phyloP scores from a whole-genome alignment of 345 rosid species.

The Hibiscus mutabilis region DNA sequence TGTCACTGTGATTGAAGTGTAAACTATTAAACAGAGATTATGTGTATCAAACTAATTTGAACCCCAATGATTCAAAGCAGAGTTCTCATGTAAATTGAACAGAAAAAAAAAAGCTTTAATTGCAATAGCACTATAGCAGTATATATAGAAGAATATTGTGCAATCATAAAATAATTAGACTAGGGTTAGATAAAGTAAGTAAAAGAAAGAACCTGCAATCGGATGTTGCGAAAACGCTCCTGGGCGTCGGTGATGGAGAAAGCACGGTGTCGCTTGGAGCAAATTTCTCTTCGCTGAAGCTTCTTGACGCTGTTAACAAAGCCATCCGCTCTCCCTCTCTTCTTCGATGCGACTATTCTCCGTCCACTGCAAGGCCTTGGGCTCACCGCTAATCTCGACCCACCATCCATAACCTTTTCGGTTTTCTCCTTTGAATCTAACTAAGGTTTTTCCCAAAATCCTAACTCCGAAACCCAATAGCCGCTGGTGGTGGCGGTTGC shows the following conservation, averaged over 20 bases:
- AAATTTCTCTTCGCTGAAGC: conserved; percentile 79
- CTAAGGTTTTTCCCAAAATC: background rate
- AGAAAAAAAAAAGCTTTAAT: background rate
- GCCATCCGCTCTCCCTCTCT: conserved; percentile 47
- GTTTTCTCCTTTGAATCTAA: background rate
- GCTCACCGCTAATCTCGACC: conserved; percentile 47
- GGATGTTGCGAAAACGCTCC: conserved; percentile 83
- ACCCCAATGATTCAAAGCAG: background rate
- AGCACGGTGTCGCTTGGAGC: conserved; percentile 64
- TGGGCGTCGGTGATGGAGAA: conserved; percentile 75
- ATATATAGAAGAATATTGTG: background rate
- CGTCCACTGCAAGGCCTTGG: conserved; percentile 58
- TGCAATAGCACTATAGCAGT: background rate
- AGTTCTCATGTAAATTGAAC: background rate
- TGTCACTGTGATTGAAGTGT: background rate
- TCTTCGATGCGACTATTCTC: conserved; percentile 47
- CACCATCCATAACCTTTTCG: conserved; percentile 23
- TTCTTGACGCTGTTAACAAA: conserved; percentile 70
- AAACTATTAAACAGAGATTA: background rate
- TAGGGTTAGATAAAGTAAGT: background rate
- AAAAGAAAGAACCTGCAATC: conserved; percentile 44
- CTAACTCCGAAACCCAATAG: background rate
- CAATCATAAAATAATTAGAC: background rate
- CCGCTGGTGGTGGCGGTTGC: background rate
- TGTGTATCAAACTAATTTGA: background rate